Percentiles rank a stretch among this genome's conserved stretches.
phyloP scores from a whole-genome alignment of 768 basidiomycete genomes.

The Lactifluus piperatus region DNA sequence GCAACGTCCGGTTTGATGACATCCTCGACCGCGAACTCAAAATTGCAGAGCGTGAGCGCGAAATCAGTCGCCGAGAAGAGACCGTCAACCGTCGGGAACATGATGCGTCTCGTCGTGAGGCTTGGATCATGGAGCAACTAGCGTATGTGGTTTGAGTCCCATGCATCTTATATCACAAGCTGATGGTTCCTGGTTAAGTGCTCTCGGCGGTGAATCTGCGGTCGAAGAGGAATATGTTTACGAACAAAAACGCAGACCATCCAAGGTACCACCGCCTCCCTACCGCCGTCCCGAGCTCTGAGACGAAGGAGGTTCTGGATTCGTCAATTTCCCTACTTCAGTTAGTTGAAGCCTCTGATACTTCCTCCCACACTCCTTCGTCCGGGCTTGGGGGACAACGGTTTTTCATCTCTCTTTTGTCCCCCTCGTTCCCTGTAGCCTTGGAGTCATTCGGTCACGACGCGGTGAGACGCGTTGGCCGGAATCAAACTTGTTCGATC shows the following conservation, averaged over 20 bases:
- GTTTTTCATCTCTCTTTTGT: slow-evolving; percentile 51
- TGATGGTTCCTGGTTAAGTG: slow-evolving; percentile 30
- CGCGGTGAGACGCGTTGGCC: slow-evolving; percentile 20
- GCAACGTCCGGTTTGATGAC: slow-evolving; percentile 68
- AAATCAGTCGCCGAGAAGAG: slow-evolving; percentile 82
- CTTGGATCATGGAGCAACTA: slow-evolving; percentile 90
- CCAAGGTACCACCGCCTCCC: slow-evolving; percentile 84
- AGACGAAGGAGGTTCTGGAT: slow-evolving; percentile 73
- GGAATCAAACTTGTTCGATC: slow-evolving; percentile 24
- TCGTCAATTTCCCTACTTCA: slow-evolving; percentile 31
- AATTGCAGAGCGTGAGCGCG: slow-evolving; percentile 77
- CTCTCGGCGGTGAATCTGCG: slow-evolving; percentile 59
- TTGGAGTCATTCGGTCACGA: slow-evolving; percentile 20
- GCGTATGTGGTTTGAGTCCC: slow-evolving; percentile 43
- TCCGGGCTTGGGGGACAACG: slow-evolving; percentile 87
- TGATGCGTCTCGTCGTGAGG: slow-evolving; percentile 78
- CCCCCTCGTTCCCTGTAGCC: slow-evolving; percentile 55
- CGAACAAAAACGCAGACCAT: slow-evolving; percentile 68
- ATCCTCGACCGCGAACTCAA: slow-evolving; percentile 78
- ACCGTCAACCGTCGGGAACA: slow-evolving; percentile 78
- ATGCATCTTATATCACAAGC: not conserved
- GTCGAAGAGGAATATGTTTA: slow-evolving; percentile 79
- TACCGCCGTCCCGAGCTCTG: slow-evolving; percentile 88
- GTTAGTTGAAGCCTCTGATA: slow-evolving; percentile 59
- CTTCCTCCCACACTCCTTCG: slow-evolving; percentile 65